Conservation (phyloP, 2,329 filamentous ascomycete genomes). For the Colletotrichum lupini region DNA sequence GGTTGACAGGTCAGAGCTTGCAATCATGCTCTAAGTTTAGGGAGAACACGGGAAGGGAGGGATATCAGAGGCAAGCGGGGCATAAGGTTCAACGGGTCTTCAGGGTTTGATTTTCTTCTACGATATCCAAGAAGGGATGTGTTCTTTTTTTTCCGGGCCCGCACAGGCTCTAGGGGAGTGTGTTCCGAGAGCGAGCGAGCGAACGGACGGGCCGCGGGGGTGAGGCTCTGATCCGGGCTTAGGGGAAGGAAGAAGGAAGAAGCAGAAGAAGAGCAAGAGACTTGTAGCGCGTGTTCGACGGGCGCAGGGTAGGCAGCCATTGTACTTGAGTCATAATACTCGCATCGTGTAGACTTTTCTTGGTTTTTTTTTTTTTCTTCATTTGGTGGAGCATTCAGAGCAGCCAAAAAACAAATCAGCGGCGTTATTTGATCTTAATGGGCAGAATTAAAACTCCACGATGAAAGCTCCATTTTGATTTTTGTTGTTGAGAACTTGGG, state of each 20-base stretch:
- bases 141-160: not conserved
- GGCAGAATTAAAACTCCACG: not conserved
- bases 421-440: not conserved
- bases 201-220: not conserved
- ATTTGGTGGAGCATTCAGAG: constrained; percentile 8
- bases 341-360: constrained; percentile 12
- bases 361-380: not conserved
- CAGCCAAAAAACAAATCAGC: not conserved
- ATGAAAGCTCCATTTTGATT: not conserved
- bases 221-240: not conserved
- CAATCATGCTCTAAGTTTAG: constrained; percentile 76
- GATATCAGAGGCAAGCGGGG: not conserved
- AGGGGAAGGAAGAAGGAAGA: not conserved
- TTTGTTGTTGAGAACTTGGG: not conserved
- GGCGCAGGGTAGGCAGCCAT: constrained; percentile 13
- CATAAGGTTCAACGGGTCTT: constrained; percentile 7
- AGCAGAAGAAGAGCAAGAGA: not conserved
- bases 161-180: not conserved
- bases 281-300: constrained; percentile 7
- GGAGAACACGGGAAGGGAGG: not conserved
- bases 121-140: constrained; percentile 16
- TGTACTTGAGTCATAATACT: constrained; percentile 36
- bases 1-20: constrained; percentile 82
- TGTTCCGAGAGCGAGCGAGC: not conserved
- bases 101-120: not conserved